Conservation (phyloP, 768 basidiomycete species). For the Dentipellis fragilis region DNA sequence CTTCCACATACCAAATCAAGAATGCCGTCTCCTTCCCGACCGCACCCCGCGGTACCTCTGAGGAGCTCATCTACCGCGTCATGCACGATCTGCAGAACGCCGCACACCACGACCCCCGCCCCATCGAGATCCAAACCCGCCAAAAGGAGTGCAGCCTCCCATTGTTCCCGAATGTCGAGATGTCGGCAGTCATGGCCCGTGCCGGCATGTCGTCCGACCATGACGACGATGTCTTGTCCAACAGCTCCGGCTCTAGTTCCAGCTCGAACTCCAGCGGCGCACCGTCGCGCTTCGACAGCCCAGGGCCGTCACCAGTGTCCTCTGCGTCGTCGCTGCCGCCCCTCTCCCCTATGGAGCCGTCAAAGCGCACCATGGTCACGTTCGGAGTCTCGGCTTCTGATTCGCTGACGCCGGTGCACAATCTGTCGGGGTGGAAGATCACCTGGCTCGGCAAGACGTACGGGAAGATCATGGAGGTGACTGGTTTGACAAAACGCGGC, state of each 20-base stretch:
- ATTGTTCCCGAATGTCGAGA: slow-evolving; percentile 1
- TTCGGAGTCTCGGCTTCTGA: slow-evolving; percentile 41
- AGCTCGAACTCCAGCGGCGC: neutral
- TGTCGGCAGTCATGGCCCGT: neutral
- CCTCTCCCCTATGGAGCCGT: slow-evolving; percentile 8
- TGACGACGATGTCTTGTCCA: neutral
- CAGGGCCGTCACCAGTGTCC: neutral
- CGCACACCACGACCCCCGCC: slow-evolving; percentile 13
- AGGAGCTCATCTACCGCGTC: slow-evolving; percentile 37
- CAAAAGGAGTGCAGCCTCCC: neutral
- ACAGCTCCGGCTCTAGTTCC: neutral
- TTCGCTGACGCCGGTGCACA: slow-evolving; percentile 28
- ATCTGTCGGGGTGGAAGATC: slow-evolving; percentile 38
- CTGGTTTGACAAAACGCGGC: slow-evolving; percentile 21
- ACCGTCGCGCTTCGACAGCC: neutral
- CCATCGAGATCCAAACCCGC: neutral
- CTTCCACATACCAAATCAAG: slow-evolving; percentile 42
- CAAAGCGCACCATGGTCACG: slow-evolving; percentile 25
- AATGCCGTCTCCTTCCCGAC: slow-evolving; percentile 45
- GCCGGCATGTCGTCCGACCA: neutral
- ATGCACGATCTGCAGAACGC: slow-evolving; percentile 26
- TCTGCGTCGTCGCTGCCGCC: neutral
- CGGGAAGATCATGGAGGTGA: slow-evolving; percentile 26
- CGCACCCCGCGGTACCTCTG: slow-evolving; percentile 46
- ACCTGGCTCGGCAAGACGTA: slow-evolving; percentile 35